These are phyloP conservation scores for Biscogniauxia mediterranea DNA, from an alignment of 2,329 filamentous ascomycete species.

Conservation along the genomic window DNA sequence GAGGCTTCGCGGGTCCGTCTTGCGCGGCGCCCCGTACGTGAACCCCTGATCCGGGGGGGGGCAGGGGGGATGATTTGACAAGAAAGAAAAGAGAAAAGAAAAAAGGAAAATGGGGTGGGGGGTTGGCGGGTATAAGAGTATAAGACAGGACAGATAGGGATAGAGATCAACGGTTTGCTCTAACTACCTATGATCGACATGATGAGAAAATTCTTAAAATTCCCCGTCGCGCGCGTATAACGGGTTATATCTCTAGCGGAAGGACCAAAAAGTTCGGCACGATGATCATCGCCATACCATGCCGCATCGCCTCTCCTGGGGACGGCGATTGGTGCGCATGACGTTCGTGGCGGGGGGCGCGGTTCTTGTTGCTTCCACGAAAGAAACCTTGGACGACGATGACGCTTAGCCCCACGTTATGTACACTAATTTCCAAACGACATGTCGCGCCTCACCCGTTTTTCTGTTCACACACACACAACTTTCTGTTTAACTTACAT, in stretches of 20 bases:
- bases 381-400: neutral
- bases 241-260: neutral
- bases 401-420: neutral
- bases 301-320: neutral
- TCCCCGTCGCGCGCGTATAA: neutral
- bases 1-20: slow-evolving; percentile 26
- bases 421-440: no score
- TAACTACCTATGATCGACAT: no score
- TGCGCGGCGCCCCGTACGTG: slow-evolving; percentile 34
- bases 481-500: no score
- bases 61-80: neutral
- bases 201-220: neutral
- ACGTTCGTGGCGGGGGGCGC: neutral
- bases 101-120: neutral
- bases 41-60: slow-evolving; percentile 39
- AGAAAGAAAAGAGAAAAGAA: neutral
- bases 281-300: neutral
- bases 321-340: neutral
- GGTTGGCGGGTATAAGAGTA: no score
- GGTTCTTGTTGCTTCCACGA: neutral
- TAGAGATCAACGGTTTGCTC: no score
- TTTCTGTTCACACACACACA: no score
- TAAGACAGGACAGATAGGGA: no score
- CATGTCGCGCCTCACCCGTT: no score
- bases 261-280: neutral